Base-by-base conservation (phyloP, 306 rosid genomes). In the Lathyrus tuberosus region DNA sequence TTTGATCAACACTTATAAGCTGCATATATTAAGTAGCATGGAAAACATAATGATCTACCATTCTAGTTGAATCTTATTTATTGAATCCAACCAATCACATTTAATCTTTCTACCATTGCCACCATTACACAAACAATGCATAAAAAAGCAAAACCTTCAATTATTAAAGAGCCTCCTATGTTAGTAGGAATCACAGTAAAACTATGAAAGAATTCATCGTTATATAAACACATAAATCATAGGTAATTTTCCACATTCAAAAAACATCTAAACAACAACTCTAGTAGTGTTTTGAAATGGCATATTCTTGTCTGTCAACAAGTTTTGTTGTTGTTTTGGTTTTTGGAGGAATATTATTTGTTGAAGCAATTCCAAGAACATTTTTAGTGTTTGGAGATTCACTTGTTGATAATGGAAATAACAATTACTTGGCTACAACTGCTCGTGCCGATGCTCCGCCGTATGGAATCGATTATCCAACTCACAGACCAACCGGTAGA, bases 381-480 rank as follows among this genome's bases (percentile, higher is more conserved):
- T 87, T 90, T 73, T 81, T 90, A n/a, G 95, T 90, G 1, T 90
- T 90, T 62, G 95, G 96, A 35, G 96, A 90, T 65, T 90, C 96
- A 6, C 78, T 90, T 0, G 95, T 90, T 31, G 95, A 90, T 62
- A 87, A n/a, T 70, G 96, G 96, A 67, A 90, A 90, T 66, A 90
- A 90, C 70, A 78, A 90, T 73, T 90, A 81, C 76, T 66, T 90
- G 49, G 86, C 84, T 22, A 90, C 96, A 62, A 84, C 95, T 5
- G 95, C 96, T 17, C 78, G 96, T 8, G 95, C 95, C 0, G 96
- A 90, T 78, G 0, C 74, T 1, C 85, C 83, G 35, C 96, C 95
- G 42, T 90, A 90, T 62, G 95, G 96, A 69, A 83, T 90, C 58
- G 96, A 90, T 70, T 84, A 84, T 44, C 87, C 96, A 24, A 67